Conservation (phyloP, 2,329 filamentous ascomycete genomes). For the Coniochaeta ligniaria region DNA sequence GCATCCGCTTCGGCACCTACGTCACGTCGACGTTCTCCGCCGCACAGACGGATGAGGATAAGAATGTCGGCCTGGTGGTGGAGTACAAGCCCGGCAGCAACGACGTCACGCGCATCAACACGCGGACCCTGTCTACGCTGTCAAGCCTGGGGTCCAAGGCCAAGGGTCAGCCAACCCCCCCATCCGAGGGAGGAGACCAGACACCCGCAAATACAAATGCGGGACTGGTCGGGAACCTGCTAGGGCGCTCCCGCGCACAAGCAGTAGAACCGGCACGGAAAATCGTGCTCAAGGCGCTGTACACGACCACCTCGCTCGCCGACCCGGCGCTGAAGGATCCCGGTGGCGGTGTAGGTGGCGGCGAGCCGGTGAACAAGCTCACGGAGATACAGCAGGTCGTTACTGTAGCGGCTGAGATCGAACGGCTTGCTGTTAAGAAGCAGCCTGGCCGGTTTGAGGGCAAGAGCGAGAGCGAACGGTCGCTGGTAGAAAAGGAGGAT, state of each 20-base stretch:
- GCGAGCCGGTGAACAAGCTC: slow-evolving; percentile 33
- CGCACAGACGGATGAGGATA: slow-evolving; percentile 66
- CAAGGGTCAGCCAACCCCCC: slow-evolving; percentile 10
- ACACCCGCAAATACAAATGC: slow-evolving; percentile 6
- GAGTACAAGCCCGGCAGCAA: slow-evolving; percentile 65
- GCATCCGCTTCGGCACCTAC: slow-evolving; percentile 76
- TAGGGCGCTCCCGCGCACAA: slow-evolving; percentile 23
- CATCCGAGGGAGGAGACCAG: slow-evolving; percentile 11
- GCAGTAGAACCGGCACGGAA: slow-evolving; percentile 23
- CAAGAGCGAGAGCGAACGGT: slow-evolving; percentile 31
- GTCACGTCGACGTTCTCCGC: slow-evolving; percentile 81
- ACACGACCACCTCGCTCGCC: slow-evolving; percentile 44
- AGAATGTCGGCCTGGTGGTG: slow-evolving; percentile 79
- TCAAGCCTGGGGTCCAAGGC: slow-evolving; percentile 21
- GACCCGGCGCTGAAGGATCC: slow-evolving; percentile 29
- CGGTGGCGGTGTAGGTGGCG: neutral
- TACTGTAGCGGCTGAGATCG: slow-evolving; percentile 69
- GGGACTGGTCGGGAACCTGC: slow-evolving; percentile 30
- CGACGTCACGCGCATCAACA: slow-evolving; percentile 75
- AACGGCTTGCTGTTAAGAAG: slow-evolving; percentile 51
- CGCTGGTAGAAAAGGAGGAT: slow-evolving; percentile 50
- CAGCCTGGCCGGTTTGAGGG: slow-evolving; percentile 28
- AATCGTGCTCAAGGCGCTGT: slow-evolving; percentile 50
- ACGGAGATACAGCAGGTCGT: slow-evolving; percentile 50
- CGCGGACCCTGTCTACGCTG: slow-evolving; percentile 60